These are phyloP conservation scores for Colletotrichum melonis DNA, from an alignment of 2,329 filamentous ascomycete genomes.

Conservation along the genomic window DNA sequence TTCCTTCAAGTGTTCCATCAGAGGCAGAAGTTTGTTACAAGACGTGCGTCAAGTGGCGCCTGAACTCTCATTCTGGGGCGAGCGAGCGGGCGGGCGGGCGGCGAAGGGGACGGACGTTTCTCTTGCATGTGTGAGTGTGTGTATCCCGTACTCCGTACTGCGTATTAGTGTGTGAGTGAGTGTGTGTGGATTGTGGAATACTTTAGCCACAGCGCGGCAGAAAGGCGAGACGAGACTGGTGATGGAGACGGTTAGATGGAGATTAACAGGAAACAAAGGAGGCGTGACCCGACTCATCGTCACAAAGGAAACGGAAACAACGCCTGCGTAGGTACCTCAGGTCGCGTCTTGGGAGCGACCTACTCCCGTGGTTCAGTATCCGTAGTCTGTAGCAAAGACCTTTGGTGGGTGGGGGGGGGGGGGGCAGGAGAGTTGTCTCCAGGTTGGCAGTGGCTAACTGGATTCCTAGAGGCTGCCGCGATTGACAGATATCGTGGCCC, in stretches of 20 bases:
- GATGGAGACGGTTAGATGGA: background rate
- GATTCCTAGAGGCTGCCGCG: slow-evolving; percentile 9
- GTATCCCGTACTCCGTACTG: background rate
- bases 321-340: background rate
- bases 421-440: background rate
- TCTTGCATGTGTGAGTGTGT: background rate
- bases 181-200: background rate
- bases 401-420: background rate
- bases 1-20: slow-evolving; percentile 46
- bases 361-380: background rate
- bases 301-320: slow-evolving; percentile 1
- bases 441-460: background rate
- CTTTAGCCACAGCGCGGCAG: background rate
- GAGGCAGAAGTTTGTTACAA: slow-evolving; percentile 45
- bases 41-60: slow-evolving; percentile 51
- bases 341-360: background rate
- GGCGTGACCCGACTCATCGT: slow-evolving; percentile 16
- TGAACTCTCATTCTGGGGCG: slow-evolving; percentile 38
- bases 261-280: slow-evolving; percentile 27
- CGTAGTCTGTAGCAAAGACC: background rate
- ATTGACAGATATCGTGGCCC: slow-evolving; percentile 18
- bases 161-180: background rate
- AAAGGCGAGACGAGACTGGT: background rate
- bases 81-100: slow-evolving; percentile 10
- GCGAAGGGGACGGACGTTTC: slow-evolving; percentile 8